Base-by-base conservation (phyloP, 1,139 yeast species). In the Saccharomyces hybrid region DNA sequence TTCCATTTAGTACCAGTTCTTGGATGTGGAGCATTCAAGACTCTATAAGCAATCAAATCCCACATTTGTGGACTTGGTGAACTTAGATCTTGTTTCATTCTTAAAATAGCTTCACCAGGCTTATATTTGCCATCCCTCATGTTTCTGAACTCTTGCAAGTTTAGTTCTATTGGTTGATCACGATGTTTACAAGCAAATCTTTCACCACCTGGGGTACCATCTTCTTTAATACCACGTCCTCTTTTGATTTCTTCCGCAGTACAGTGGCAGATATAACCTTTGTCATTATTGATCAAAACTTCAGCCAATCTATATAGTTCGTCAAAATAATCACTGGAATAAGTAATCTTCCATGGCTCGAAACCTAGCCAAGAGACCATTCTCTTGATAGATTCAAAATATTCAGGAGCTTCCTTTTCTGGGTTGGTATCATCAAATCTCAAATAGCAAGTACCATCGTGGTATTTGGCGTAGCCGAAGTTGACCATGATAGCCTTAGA, bases 21-120 rank as follows among this genome's bases (percentile, higher is more conserved):
- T 72, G 93, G 96, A 73, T 95, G 99, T 29, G 89, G 82, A 26
- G 96, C 91, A 64, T 91, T 79, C 64, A 95, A 78, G 6, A 95
- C 96, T 72, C 99, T 83, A 75, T 95, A 95, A n/a, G 99, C 99
- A 57, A 93, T 95, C 63, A 93, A 80, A 73, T 95, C 99, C 99
- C 99, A 95, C 99, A 95, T 95, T 75, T 93, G 99, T 21, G 99
- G 99, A 62, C 89, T 88, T 61, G 96, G 96, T 42, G 95, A 87
- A n/a, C 73, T 71, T 60, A 93, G 76, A 70, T 93, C 96, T 77
- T 89, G 97, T 72, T 93, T 93, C 99, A 95, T 93, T 75, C 99
- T 84, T 68, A 95, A 78, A 4, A 91, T 89, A 32, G 96, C 98
- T 70, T 88, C 89, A 61, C 98, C 98, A 48, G 90, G 90, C 62